These are phyloP conservation scores for Phytophthora cactorum DNA, from an alignment of 352 stramenopile genomes.

Conservation along the genomic window DNA sequence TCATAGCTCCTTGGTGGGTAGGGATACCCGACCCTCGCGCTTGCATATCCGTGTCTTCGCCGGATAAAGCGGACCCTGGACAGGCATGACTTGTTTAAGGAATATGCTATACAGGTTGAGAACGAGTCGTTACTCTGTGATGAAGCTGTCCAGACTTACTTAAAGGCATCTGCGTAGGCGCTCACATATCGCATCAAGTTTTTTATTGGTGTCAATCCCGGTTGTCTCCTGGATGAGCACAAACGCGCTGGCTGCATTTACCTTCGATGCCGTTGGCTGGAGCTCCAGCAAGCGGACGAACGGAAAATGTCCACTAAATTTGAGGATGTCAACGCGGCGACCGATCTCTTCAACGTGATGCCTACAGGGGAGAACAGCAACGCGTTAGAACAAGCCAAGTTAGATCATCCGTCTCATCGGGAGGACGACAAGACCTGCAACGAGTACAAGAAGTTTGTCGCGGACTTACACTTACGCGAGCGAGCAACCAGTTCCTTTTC, in stretches of 20 bases:
- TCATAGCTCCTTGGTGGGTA: no score
- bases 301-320: neutral
- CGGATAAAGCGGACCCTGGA: no score
- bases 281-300: slow-evolving; percentile 3
- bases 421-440: slow-evolving; percentile 6
- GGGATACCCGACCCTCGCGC: no score
- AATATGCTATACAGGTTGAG: no score
- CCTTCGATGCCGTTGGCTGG: slow-evolving; percentile 3
- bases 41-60: no score
- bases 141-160: no score
- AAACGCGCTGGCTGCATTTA: slow-evolving; percentile 25
- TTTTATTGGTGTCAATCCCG: slow-evolving; percentile 18
- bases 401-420: neutral
- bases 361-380: slow-evolving; percentile 3
- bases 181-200: neutral
- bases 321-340: slow-evolving; percentile 7
- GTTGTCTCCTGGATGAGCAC: slow-evolving; percentile 20
- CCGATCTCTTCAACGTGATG: slow-evolving; percentile 4
- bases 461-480: slow-evolving; percentile 17
- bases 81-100: no score
- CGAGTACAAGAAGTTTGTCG: slow-evolving; percentile 21
- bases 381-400: slow-evolving; percentile 3
- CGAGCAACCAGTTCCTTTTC: slow-evolving; percentile 17
- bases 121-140: no score
- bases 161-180: no score